Conservation (phyloP, 1,284 basidiomycete genomes). For the Trichosporon coremiiforme region DNA sequence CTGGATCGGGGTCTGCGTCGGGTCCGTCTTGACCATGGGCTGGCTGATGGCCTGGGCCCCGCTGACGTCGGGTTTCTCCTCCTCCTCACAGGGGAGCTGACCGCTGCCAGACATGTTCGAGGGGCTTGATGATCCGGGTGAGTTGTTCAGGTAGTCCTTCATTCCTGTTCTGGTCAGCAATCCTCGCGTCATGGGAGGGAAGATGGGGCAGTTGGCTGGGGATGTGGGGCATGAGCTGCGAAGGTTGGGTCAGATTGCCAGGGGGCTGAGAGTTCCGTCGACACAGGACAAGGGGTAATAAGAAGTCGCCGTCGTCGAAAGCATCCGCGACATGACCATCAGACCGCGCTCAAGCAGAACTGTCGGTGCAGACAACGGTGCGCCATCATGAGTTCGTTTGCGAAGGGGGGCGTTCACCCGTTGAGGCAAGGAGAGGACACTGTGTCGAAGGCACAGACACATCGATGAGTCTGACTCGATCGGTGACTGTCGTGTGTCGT, state of each 20-base stretch:
- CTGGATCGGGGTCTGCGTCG: conserved; percentile 1
- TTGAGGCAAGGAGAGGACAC: not conserved
- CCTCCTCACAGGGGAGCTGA: not conserved
- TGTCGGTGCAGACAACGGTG: not conserved
- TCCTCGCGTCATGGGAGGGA: not conserved
- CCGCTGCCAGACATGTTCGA: conserved; percentile 3
- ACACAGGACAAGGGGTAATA: not conserved
- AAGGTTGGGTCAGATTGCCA: not conserved
- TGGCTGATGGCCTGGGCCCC: not conserved
- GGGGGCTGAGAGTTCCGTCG: not conserved
- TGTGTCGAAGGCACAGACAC: conserved; percentile 6
- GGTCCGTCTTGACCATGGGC: not conserved
- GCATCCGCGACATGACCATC: not conserved
- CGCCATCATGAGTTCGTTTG: not conserved
- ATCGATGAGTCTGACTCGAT: not conserved
- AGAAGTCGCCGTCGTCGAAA: not conserved
- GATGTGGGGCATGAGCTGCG: not conserved
- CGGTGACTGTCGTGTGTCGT: not conserved
- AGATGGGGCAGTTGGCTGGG: not conserved
- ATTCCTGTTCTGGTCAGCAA: not conserved
- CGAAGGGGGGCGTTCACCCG: not conserved
- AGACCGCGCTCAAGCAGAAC: not conserved
- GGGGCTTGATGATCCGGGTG: not conserved
- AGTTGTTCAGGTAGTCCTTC: not conserved
- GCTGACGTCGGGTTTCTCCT: not conserved